phyloP scores from a whole-genome alignment of 2,329 filamentous ascomycete genomes.

The Apiospora arundinis region DNA sequence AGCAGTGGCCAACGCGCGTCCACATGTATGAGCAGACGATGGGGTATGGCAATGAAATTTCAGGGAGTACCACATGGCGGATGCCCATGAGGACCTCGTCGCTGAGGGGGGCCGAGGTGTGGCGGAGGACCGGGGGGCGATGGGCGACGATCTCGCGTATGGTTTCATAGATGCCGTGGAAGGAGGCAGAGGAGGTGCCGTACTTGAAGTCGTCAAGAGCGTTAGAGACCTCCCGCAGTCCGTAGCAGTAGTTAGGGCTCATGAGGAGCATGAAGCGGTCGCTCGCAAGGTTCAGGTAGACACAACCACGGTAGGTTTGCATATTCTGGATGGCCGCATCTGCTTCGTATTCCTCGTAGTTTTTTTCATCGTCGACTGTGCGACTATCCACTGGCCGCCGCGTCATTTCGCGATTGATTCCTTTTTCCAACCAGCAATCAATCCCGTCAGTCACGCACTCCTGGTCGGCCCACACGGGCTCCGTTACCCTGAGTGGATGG shows the following conservation, averaged over 20 bases:
- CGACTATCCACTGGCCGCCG: not conserved
- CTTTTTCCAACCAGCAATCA: too few species aligned
- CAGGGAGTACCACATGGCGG: not conserved
- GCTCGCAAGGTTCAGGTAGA: not conserved
- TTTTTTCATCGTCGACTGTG: not conserved
- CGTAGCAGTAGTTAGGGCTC: not conserved
- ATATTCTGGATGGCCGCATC: too few species aligned
- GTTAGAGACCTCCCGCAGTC: not conserved
- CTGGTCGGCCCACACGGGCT: too few species aligned
- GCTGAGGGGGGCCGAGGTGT: not conserved
- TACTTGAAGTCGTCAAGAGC: not conserved
- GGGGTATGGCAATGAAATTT: not conserved
- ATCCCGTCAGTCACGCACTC: too few species aligned
- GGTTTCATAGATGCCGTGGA: not conserved
- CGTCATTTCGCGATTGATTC: too few species aligned
- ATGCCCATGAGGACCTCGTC: conserved; percentile 1
- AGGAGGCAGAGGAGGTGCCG: not conserved
- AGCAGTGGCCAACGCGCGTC: too few species aligned
- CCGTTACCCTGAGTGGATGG: too few species aligned
- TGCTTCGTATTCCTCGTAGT: not conserved
- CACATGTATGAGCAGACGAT: not conserved
- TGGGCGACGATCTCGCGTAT: not conserved
- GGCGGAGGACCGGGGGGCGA: not conserved
- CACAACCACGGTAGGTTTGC: not conserved
- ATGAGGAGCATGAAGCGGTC: not conserved